A percentile compares a stretch with the other conserved stretches of the same genome.
phyloP scores from a whole-genome alignment of 2,329 filamentous ascomycete genomes.

The Verticillium albo-atrum region DNA sequence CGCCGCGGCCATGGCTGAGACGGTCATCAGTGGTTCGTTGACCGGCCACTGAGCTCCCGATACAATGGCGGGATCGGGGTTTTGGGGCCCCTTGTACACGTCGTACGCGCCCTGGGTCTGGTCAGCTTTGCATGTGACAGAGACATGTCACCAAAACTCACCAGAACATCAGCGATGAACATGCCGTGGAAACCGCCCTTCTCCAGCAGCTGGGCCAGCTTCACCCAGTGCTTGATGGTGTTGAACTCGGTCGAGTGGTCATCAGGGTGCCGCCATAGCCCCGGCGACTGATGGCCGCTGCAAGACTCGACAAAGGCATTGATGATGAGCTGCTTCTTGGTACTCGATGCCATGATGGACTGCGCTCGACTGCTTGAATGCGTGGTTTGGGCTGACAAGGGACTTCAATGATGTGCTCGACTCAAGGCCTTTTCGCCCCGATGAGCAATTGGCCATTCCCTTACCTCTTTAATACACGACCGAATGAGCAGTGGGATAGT shows the following conservation, averaged over 20 bases:
- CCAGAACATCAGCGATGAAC: constrained; percentile 31
- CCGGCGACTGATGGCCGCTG: constrained; percentile 40
- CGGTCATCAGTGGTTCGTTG: constrained; percentile 60
- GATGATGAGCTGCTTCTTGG: constrained; percentile 33
- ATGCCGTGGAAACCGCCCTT: constrained; percentile 31
- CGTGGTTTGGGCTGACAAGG: neutral
- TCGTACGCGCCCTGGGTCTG: constrained; percentile 53
- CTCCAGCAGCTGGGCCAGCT: constrained; percentile 30
- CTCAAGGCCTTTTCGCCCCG: too few species aligned
- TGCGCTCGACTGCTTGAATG: too few species aligned
- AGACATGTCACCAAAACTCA: neutral
- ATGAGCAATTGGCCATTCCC: too few species aligned
- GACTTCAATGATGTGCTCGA: neutral
- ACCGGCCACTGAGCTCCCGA: constrained; percentile 67
- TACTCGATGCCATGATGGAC: neutral
- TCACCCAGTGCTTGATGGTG: constrained; percentile 23
- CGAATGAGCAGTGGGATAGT: neutral
- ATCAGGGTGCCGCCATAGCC: constrained; percentile 55
- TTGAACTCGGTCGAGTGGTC: constrained; percentile 23
- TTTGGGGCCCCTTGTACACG: constrained; percentile 57
- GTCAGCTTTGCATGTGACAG: neutral
- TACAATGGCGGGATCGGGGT: constrained; percentile 48
- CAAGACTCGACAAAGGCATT: constrained; percentile 37
- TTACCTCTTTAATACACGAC: neutral
- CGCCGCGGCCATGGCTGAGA: constrained; percentile 64